Evolutionary conservation across 257 asterid genomes (phyloP), one percentile per base, ranked within the genome.

Genomic region (Jasminum sambac): DNA sequence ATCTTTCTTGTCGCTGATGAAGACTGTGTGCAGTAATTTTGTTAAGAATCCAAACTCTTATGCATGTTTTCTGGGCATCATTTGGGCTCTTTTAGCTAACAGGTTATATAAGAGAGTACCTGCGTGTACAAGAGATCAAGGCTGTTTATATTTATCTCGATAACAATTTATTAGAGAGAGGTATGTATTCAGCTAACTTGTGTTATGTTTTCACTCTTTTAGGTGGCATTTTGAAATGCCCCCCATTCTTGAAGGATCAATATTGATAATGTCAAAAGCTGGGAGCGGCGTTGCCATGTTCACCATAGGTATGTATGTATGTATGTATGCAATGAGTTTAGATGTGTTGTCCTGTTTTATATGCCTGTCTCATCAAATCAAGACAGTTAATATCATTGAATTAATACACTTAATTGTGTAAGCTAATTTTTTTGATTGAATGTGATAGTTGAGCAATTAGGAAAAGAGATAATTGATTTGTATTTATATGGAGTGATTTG

Each of bases 271-370:
- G 93, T 85, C 93, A 39, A 92, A 67, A 69, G 97, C 89, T 8
- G 97, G 97, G 30, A 77, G 86, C 48, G 93, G 97, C 24, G 82
- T 86, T 25, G 79, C 92, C 64, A 92, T 92, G 97, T 92, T 92
- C 75, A 81, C 70, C 26, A 85, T 88, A 82, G 97, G 97, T 92
- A n/a, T n/a, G n/a, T n/a, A n/a, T n/a, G n/a, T n/a, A n/a, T n/a
- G n/a, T n/a, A n/a, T n/a, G n/a, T n/a, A n/a, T n/a, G n/a, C n/a
- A n/a, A n/a, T n/a, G n/a, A n/a, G n/a, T n/a, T n/a, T n/a, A n/a
- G n/a, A n/a, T n/a, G n/a, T n/a, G n/a, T n/a, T n/a, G n/a, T n/a
- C n/a, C n/a, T n/a, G n/a, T n/a, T n/a, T n/a, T n/a, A n/a, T n/a
- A n/a, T n/a, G n/a, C n/a, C n/a, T n/a, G n/a, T n/a, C n/a, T n/a